Evolutionary conservation across 192 early-diverging fungal genomes (phyloP).

Genomic region (Coemansia sp.): DNA sequence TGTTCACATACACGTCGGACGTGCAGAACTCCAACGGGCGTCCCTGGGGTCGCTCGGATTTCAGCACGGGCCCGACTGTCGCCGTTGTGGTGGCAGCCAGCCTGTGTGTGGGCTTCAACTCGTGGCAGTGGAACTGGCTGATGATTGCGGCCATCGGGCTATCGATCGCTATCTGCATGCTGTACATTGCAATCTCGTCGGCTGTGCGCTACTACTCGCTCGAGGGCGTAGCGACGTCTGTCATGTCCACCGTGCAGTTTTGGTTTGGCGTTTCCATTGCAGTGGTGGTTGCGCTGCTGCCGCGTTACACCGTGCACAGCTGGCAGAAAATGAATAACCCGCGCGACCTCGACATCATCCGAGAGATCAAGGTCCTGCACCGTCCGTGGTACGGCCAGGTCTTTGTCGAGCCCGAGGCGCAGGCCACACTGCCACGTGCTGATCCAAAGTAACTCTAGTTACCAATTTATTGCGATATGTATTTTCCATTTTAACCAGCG

Average conservation of each 20-base stretch:
- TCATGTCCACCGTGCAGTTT: slow-evolving; percentile 69
- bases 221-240: slow-evolving; percentile 65
- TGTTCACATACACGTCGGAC: slow-evolving; percentile 58
- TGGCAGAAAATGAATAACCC: slow-evolving; percentile 66
- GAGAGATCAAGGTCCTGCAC: slow-evolving; percentile 57
- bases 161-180: slow-evolving; percentile 67
- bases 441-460: slow-evolving; percentile 13
- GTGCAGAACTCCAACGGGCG: slow-evolving; percentile 57
- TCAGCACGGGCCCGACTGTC: slow-evolving; percentile 80
- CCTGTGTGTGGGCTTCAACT: slow-evolving; percentile 71
- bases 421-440: slow-evolving; percentile 14
- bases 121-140: slow-evolving; percentile 84
- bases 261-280: slow-evolving; percentile 72
- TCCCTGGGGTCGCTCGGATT: slow-evolving; percentile 59
- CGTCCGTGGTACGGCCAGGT: slow-evolving; percentile 57
- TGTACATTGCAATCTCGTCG: slow-evolving; percentile 69
- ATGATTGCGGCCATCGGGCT: slow-evolving; percentile 63
- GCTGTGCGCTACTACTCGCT: slow-evolving; percentile 58
- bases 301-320: slow-evolving; percentile 67
- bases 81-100: slow-evolving; percentile 80
- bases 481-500: not conserved
- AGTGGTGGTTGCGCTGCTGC: slow-evolving; percentile 68
- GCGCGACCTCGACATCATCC: slow-evolving; percentile 64
- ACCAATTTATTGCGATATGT: slow-evolving; percentile 1
- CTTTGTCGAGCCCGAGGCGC: slow-evolving; percentile 47